A percentile compares a stretch with the other conserved stretches of the same genome.
Evolutionary conservation across 1,284 basidiomycete genomes (phyloP).

Genomic region (Tilletia indica): DNA sequence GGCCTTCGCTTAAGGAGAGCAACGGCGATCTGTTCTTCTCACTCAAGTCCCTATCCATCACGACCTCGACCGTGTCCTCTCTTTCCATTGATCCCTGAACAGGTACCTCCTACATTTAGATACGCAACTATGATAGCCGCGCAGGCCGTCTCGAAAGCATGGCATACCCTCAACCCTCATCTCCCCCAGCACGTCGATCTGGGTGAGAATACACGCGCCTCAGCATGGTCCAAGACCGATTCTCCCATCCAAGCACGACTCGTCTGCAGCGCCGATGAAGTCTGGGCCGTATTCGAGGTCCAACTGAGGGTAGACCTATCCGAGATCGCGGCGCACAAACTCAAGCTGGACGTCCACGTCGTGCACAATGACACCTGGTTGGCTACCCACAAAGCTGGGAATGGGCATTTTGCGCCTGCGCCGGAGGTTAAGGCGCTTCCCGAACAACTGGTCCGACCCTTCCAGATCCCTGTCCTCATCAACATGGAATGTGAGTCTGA

Average conservation of each 20-base stretch:
- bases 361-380: neutral
- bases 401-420: neutral
- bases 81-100: no score
- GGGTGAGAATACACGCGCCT: neutral
- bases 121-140: neutral
- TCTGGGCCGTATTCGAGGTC: neutral
- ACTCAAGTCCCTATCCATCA: neutral
- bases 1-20: no score
- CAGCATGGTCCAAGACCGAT: slow-evolving; percentile 2
- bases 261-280: neutral
- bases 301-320: neutral
- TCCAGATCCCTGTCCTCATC: slow-evolving; percentile 2
- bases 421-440: slow-evolving; percentile 6
- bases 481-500: neutral
- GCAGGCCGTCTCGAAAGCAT: slow-evolving; percentile 5
- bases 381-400: neutral
- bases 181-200: slow-evolving; percentile 12
- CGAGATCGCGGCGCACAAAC: neutral
- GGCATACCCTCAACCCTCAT: slow-evolving; percentile 8
- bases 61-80: neutral
- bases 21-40: no score
- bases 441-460: neutral
- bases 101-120: neutral
- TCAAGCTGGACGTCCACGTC: neutral
- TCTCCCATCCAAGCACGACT: slow-evolving; percentile 8